These are phyloP conservation scores for Fraxinus greggii DNA, from an alignment of 305 asterid genomes.

Conservation along the genomic window DNA sequence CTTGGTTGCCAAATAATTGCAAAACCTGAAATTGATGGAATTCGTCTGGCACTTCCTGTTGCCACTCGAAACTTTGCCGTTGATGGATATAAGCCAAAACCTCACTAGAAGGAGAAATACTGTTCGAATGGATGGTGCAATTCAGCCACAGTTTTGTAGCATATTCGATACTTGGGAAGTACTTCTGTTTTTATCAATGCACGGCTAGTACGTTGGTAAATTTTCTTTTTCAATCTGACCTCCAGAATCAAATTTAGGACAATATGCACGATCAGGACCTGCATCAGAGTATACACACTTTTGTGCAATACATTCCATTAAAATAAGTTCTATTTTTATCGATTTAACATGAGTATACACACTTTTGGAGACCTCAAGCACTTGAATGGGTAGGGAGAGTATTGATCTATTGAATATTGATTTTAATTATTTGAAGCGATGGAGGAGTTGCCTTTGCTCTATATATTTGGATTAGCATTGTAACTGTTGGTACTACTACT, in stretches of 20 bases:
- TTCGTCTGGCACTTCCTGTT: conserved; percentile 82
- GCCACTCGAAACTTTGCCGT: conserved; percentile 96
- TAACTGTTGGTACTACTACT: background rate
- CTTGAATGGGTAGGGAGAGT: background rate
- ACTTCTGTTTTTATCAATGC: background rate
- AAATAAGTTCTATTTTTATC: background rate
- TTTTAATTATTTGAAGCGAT: background rate
- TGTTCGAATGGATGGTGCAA: background rate
- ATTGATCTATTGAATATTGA: background rate
- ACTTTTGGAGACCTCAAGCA: background rate
- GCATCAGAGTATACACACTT: background rate
- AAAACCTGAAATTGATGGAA: conserved; percentile 82
- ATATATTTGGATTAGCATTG: background rate
- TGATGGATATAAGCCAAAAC: conserved; percentile 95
- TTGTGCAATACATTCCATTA: background rate
- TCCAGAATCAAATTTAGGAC: background rate
- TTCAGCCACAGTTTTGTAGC: conserved; percentile 2
- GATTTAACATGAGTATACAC: background rate
- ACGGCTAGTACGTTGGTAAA: background rate
- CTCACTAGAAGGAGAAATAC: conserved; percentile 46
- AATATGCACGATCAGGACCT: background rate
- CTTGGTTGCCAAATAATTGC: conserved; percentile 97
- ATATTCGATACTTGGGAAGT: background rate
- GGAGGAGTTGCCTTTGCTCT: background rate
- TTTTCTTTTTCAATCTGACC: background rate